Evolutionary conservation across 495 filamentous ascomycete species (phyloP).

Genomic region (Penicillium cataractarum): DNA sequence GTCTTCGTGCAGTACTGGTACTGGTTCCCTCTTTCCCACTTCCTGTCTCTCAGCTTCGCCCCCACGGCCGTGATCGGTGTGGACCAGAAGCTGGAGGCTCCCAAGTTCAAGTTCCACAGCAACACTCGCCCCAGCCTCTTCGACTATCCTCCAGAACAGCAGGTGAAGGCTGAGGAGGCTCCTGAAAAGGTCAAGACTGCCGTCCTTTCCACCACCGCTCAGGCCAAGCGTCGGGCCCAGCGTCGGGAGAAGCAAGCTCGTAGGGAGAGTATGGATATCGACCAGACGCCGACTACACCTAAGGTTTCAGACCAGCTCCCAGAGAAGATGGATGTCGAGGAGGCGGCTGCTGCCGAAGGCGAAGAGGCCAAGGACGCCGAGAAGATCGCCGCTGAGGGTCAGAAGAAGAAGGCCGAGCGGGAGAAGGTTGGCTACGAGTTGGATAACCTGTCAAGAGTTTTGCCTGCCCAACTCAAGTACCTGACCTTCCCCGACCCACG

Average conservation of each 20-base stretch:
- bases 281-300: conserved; percentile 73
- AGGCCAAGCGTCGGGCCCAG: conserved; percentile 89
- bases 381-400: conserved; percentile 57
- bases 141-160: conserved; percentile 95
- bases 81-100: conserved; percentile 89
- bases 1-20: conserved; percentile 99
- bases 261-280: conserved; percentile 85
- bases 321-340: conserved; percentile 92
- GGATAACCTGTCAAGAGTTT: conserved; percentile 94
- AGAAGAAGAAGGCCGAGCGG: conserved; percentile 88
- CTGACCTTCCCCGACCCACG: conserved; percentile 84
- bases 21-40: conserved; percentile 99
- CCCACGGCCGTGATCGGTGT: conserved; percentile 94
- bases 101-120: conserved; percentile 95
- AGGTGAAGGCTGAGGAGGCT: conserved; percentile 90
- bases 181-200: conserved; percentile 95
- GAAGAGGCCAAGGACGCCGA: conserved; percentile 69
- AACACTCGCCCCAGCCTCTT: conserved; percentile 93
- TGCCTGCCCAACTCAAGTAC: conserved; percentile 92
- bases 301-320: conserved; percentile 65
- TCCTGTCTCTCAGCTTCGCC: conserved; percentile 89
- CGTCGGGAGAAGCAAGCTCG: conserved; percentile 73
- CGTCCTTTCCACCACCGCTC: conserved; percentile 93
- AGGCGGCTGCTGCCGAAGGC: conserved; percentile 52
- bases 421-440: conserved; percentile 96